Percentiles rank a stretch among this genome's conserved stretches.
Evolutionary conservation across 192 early-diverging fungal genomes (phyloP).

Genomic region (Paraglomus occultum): DNA sequence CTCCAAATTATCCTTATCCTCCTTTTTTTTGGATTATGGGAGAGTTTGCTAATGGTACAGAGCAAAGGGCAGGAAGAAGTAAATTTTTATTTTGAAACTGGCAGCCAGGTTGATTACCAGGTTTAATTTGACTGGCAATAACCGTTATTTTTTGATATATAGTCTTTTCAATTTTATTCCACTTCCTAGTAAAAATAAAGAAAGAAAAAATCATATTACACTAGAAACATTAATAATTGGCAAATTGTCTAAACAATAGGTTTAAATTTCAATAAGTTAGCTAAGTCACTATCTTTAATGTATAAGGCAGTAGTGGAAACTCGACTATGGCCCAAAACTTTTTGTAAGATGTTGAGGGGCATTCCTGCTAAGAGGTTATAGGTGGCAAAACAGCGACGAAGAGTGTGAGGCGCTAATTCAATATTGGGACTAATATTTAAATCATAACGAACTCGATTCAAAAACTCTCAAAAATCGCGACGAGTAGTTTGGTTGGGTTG

Average conservation of each 20-base stretch:
- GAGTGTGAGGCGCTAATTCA: background rate
- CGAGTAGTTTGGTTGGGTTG: constrained; percentile 7
- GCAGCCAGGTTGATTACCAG: too few species aligned
- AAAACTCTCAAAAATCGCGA: constrained; percentile 22
- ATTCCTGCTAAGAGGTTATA: constrained; percentile 11
- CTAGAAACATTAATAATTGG: too few species aligned
- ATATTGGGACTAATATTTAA: constrained; percentile 5
- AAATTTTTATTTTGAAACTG: too few species aligned
- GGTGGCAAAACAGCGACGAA: background rate
- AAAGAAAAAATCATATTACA: too few species aligned
- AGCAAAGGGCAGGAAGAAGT: too few species aligned
- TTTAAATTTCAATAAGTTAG: constrained; percentile 16
- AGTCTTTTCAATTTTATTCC: too few species aligned
- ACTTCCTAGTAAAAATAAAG: too few species aligned
- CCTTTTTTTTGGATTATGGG: too few species aligned
- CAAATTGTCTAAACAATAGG: background rate
- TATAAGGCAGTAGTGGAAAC: constrained; percentile 20
- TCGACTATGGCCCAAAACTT: constrained; percentile 11
- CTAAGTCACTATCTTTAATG: constrained; percentile 17
- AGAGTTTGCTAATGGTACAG: too few species aligned
- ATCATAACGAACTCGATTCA: constrained; percentile 8
- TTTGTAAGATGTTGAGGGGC: constrained; percentile 9
- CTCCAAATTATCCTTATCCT: too few species aligned
- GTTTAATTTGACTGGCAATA: too few species aligned
- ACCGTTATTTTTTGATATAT: too few species aligned